These are phyloP conservation scores for Quercus variabilis DNA, from an alignment of 306 rosid genomes.

Conservation along the genomic window DNA sequence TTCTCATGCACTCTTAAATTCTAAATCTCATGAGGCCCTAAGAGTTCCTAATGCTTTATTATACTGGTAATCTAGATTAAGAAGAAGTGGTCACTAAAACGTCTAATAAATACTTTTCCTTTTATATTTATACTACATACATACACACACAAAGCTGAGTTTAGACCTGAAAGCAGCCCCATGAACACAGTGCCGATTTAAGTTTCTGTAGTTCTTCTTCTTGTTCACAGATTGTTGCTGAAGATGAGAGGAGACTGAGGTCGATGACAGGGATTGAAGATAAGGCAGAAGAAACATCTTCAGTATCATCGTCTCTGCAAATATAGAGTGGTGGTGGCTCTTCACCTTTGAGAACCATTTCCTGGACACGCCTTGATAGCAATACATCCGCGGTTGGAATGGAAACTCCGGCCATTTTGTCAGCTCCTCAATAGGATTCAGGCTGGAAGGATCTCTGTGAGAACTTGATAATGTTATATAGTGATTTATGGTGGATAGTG, in stretches of 20 bases:
- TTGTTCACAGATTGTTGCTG: neutral
- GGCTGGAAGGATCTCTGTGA: neutral
- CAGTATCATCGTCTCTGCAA: constrained; percentile 20
- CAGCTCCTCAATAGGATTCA: neutral
- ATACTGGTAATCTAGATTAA: no score
- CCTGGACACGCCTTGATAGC: constrained; percentile 38
- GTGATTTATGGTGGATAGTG: neutral
- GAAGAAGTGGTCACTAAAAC: neutral
- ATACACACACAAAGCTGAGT: no score
- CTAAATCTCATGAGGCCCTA: no score
- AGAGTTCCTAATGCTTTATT: no score
- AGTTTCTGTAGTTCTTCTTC: constrained; percentile 29
- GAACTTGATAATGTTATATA: neutral
- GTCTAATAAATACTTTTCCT: neutral
- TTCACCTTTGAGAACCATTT: constrained; percentile 29
- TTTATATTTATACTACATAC: neutral
- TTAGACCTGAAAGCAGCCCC: constrained; percentile 47
- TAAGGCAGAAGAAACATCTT: constrained; percentile 6
- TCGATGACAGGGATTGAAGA: constrained; percentile 27
- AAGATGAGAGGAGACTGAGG: constrained; percentile 14
- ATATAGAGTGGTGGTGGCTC: constrained; percentile 36
- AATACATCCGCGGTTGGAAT: constrained; percentile 2
- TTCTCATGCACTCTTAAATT: no score
- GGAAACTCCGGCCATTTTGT: neutral
- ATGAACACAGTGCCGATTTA: constrained; percentile 25